Base-by-base conservation (phyloP, 2,329 filamentous ascomycete genomes). In the Colletotrichum karsti region DNA sequence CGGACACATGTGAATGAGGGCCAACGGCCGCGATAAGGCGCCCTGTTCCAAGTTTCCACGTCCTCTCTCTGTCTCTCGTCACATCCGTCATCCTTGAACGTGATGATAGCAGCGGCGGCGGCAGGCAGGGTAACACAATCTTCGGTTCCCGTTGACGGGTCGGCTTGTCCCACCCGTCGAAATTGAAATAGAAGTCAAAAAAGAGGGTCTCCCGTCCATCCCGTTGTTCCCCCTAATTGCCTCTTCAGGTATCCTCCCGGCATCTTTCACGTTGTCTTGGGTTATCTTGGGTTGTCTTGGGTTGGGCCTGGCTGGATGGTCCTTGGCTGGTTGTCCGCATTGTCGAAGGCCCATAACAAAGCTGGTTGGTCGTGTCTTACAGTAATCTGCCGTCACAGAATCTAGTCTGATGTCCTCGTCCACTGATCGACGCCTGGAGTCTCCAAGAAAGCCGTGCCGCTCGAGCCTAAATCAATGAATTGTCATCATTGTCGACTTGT, bases 101-200 rank as follows among this genome's bases (percentile, higher is more conserved):
- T n/a, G n/a, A 18, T 28, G 18, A 22, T 1, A 7, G 5, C 42
- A 24, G 28, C 26, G 7, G 7, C 33, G 9, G 30, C 24, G 9
- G 18, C 50, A 53, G n/a, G 13, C 18, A 51, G 46, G 26, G 24
- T 30, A 13, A 44, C 54, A 46, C 37, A 44, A 30, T 44, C 41
- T 35, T 24, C 41, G 28, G 41, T 33, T 65, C 56, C 63, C 63
- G 57, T 24, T 55, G 63, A 55, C 58, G 48, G 63, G 30, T 30
- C 50, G 53, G n/a, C 26, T 15, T 50, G 42, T 51, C 58, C 63
- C 58, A 26, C 41, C 57, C 63, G 50, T 50, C 63, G 50, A 63
- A 42, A 64, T 64, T 53, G 60, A 58, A 46, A 54, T 64, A 41
- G 24, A 67, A 67, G 53, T 67, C 28, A 64, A 64, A 67, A 67